These are phyloP conservation scores for Candida albicans DNA, from an alignment of 1,139 yeast species.

Conservation along the genomic window DNA sequence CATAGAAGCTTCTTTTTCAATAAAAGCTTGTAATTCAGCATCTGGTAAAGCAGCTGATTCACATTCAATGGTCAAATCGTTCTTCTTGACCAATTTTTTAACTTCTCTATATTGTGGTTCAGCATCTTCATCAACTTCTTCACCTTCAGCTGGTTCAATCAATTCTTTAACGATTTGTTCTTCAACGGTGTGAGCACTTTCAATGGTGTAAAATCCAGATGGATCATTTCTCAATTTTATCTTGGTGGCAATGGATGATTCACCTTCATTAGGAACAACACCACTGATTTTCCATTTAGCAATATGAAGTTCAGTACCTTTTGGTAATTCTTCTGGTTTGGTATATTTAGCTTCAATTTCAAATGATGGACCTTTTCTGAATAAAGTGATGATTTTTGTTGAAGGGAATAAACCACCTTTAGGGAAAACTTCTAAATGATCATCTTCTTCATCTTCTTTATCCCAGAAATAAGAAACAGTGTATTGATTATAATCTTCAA, in stretches of 20 bases:
- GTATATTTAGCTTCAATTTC: slow-evolving; percentile 86
- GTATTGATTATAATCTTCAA: slow-evolving; percentile 90
- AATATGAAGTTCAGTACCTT: slow-evolving; percentile 63
- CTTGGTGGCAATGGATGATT: slow-evolving; percentile 81
- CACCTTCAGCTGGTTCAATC: slow-evolving; percentile 59
- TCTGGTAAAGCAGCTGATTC: slow-evolving; percentile 68
- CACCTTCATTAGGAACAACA: slow-evolving; percentile 75
- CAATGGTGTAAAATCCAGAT: slow-evolving; percentile 91
- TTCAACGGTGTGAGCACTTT: slow-evolving; percentile 92
- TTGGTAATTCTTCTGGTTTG: slow-evolving; percentile 68
- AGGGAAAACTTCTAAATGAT: slow-evolving; percentile 96
- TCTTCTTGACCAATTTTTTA: slow-evolving; percentile 92
- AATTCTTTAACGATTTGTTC: slow-evolving; percentile 86
- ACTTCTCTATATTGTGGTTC: slow-evolving; percentile 91
- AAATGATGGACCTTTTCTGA: slow-evolving; percentile 81
- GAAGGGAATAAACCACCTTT: slow-evolving; percentile 91
- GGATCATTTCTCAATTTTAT: slow-evolving; percentile 96
- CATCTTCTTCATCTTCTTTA: slow-evolving; percentile 87
- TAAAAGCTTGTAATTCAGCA: slow-evolving; percentile 53
- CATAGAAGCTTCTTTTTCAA: slow-evolving; percentile 84
- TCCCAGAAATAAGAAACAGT: slow-evolving; percentile 96
- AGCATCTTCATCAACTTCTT: slow-evolving; percentile 45
- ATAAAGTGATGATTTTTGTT: slow-evolving; percentile 91
- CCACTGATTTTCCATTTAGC: slow-evolving; percentile 89
- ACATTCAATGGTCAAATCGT: slow-evolving; percentile 59